A percentile compares a stretch with the other conserved stretches of the same genome.
These are phyloP conservation scores for Acanthamoeba castellanii DNA, from an alignment of 208 protist species.

Conservation along the genomic window DNA sequence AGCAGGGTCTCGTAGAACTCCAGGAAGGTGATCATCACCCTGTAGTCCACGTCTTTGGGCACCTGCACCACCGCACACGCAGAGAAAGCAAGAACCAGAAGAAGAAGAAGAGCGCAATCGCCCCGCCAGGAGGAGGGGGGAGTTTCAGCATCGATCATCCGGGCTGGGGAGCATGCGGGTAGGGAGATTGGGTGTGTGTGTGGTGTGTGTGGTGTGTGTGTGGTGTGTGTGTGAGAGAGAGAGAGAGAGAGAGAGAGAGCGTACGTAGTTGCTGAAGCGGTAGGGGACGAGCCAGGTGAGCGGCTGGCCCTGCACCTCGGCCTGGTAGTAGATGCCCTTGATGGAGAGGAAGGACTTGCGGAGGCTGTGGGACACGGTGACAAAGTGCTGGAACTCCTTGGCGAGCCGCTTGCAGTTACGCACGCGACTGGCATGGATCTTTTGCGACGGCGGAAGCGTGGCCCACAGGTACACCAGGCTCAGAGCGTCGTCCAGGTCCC, in stretches of 20 bases:
- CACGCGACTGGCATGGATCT: conserved; percentile 87
- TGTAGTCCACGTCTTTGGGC: conserved; percentile 95
- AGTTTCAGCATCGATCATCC: too few relatives aligned
- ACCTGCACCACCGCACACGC: conserved; percentile 71
- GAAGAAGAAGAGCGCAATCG: not conserved
- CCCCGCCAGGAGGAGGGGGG: too few relatives aligned
- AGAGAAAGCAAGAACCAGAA: not conserved
- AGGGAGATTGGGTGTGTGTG: not conserved
- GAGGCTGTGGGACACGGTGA: conserved; percentile 91
- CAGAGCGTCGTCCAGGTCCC: conserved; percentile 97
- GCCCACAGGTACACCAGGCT: conserved; percentile 97
- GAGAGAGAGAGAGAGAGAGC: too few relatives aligned
- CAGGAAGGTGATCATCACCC: conserved; percentile 97
- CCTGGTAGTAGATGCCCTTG: conserved; percentile 99
- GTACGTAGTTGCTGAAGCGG: conserved; percentile 94
- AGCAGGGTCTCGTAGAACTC: conserved; percentile 98
- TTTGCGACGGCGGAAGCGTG: conserved; percentile 87
- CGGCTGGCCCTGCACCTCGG: conserved; percentile 94
- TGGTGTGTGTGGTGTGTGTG: too few relatives aligned
- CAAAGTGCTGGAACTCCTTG: conserved; percentile 88
- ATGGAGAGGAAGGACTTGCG: conserved; percentile 98
- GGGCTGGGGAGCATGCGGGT: too few relatives aligned
- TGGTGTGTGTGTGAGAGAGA: not conserved
- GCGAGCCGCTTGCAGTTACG: conserved; percentile 89
- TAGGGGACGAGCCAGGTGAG: conserved; percentile 98